Evolutionary conservation across 148 eudicot genomes (phyloP).

Genomic region (Cornus suecica): DNA sequence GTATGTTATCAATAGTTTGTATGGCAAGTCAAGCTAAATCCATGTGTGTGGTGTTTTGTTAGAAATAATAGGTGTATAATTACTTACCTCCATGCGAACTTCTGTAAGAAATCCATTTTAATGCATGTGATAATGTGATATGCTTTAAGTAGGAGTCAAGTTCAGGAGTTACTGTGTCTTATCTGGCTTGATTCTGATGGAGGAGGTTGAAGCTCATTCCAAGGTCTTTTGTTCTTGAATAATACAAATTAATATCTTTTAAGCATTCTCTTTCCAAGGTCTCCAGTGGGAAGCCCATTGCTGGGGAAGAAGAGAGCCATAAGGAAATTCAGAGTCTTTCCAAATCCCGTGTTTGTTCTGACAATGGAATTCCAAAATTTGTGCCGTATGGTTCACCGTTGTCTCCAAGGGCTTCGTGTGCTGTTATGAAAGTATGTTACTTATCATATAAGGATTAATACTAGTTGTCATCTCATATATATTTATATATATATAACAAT

Average conservation of each 20-base stretch:
- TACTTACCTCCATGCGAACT: background rate
- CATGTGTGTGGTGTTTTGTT: background rate
- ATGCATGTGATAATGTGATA: background rate
- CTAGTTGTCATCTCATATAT: no score
- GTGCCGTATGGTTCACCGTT: background rate
- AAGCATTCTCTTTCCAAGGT: no score
- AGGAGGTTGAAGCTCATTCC: background rate
- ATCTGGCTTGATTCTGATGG: background rate
- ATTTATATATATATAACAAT: no score
- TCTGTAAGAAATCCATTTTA: background rate
- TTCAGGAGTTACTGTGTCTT: background rate
- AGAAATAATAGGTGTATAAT: no score
- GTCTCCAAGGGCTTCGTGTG: background rate
- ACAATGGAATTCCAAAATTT: background rate
- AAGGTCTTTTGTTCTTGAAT: no score
- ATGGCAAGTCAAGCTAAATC: background rate
- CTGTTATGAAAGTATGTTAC: no score
- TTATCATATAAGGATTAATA: no score
- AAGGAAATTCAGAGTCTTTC: background rate
- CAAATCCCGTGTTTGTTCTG: background rate
- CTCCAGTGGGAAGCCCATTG: constrained; percentile 12
- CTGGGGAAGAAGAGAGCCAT: constrained; percentile 23
- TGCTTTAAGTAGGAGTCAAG: background rate
- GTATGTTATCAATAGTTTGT: background rate
- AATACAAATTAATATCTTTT: no score